Base-by-base conservation (phyloP, 1,284 basidiomycete genomes). In the Gymnopus androsaceus region DNA sequence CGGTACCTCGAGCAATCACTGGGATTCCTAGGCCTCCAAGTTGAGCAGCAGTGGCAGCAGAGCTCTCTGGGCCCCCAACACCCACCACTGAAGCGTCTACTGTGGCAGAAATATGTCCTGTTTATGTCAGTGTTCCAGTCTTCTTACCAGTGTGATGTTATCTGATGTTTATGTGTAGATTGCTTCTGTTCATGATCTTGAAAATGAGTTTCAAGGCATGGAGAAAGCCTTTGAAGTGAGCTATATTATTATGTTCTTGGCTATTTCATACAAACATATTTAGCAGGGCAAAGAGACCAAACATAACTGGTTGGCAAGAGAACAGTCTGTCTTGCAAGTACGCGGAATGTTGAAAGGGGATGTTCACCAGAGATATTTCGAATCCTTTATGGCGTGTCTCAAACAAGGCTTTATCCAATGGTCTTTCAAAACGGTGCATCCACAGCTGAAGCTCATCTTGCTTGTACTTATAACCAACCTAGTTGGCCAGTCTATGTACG, bases 341-440 rank as follows among this genome's bases (percentile, higher is more conserved):
- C 83, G 97, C 47, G 95, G 96, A 5, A 95, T 99, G 92, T 72
- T 99, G 59, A 90, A 88, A 62, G 93, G 90, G 27, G 88, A 90
- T 45, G 88, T 90, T 1, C 87, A 92, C 64, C 69, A 76, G 27
- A 85, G 90, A 55, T 94, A 88, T 65, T 70, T 79, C 2, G 89
- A 93, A 2, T 75, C 82, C 2, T 97, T 98, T 67, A 64, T 94
- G 25, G 72, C 76, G 19, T 84, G 84, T 30, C 74, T 98, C 52
- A 94, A 91, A 67, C 80, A 82, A 38, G 82, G 84, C 9, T 88
- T 94, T 56, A 80, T 94, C 50, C 92, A 94, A 60, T 89, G 86
- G 59, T 88, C 95, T 12, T 69, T 92, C 42, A 97, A 96, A 76
- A 85, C 94, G 36, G 95, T 94, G 67, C 69, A 88, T 70, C 17